Evolutionary conservation across 306 rosid genomes (phyloP).

Genomic region (Lathyrus oleraceus): DNA sequence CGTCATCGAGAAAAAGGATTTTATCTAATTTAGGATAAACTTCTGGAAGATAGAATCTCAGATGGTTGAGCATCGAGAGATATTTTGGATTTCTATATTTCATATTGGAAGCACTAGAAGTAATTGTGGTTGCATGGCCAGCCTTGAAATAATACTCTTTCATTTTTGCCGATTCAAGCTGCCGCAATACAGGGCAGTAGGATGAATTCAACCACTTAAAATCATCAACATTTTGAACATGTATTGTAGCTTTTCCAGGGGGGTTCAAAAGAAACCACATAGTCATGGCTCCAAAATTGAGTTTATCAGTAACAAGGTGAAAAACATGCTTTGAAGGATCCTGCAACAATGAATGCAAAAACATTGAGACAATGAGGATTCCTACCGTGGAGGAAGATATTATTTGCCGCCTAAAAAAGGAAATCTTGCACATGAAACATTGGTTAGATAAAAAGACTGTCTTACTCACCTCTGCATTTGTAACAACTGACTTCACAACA

Average conservation of each 20-base stretch:
- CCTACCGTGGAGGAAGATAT: conserved; percentile 13
- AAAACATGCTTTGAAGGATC: conserved; percentile 94
- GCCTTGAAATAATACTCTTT: conserved; percentile 94
- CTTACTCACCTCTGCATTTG: conserved; percentile 73
- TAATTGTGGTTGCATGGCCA: conserved; percentile 68
- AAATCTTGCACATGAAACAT: conserved; percentile 19
- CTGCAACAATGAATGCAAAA: conserved; percentile 51
- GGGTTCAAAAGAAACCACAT: conserved; percentile 99
- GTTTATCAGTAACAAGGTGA: conserved; percentile 91
- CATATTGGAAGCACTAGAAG: conserved; percentile 81
- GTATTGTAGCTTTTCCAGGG: conserved; percentile 89
- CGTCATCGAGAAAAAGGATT: conserved; percentile 92
- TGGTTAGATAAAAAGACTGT: conserved; percentile 19
- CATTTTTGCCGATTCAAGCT: conserved; percentile 93
- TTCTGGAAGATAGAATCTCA: conserved; percentile 95
- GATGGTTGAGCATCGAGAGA: conserved; percentile 95
- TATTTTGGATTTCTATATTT: conserved; percentile 98
- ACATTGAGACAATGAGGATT: conserved; percentile 31
- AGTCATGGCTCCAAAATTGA: conserved; percentile 94
- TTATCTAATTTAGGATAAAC: conserved; percentile 91
- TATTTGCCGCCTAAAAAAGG: neutral
- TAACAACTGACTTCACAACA: conserved; percentile 82
- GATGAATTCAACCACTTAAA: conserved; percentile 96
- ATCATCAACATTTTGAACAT: conserved; percentile 92
- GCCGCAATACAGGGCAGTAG: conserved; percentile 91